Evolutionary conservation across 352 stramenopile species (phyloP).

Genomic region (Pilasporangium apinafurcum): DNA sequence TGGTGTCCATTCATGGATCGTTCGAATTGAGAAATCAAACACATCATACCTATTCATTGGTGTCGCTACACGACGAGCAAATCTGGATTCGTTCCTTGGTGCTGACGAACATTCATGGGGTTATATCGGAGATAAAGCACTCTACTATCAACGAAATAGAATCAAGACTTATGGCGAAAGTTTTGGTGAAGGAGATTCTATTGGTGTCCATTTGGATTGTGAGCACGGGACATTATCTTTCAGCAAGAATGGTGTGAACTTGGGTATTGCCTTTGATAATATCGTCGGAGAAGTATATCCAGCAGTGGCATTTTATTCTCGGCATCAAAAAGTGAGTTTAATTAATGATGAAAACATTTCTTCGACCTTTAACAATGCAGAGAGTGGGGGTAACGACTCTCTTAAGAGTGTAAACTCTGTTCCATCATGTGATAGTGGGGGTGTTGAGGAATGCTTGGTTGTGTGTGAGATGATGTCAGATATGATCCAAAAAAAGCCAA

Average conservation of each 20-base stretch:
- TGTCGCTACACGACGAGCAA: constrained; percentile 88
- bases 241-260: constrained; percentile 81
- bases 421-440: constrained; percentile 5
- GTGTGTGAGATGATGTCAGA: constrained; percentile 54
- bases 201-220: constrained; percentile 81
- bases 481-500: constrained; percentile 17
- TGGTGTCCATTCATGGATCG: constrained; percentile 75
- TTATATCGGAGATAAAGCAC: constrained; percentile 97
- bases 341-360: constrained; percentile 12
- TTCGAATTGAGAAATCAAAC: constrained; percentile 93
- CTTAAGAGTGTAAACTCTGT: not conserved
- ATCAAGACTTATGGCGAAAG: constrained; percentile 82
- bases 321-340: constrained; percentile 77
- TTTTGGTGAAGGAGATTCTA: constrained; percentile 84
- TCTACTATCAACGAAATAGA: constrained; percentile 97
- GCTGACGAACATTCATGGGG: constrained; percentile 97
- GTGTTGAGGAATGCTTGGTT: constrained; percentile 48
- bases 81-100: constrained; percentile 95
- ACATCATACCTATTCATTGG: constrained; percentile 97
- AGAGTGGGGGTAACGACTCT: not conserved
- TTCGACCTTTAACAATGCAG: not conserved
- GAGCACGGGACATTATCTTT: constrained; percentile 83
- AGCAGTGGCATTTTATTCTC: constrained; percentile 91
- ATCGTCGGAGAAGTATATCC: constrained; percentile 87
- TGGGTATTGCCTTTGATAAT: constrained; percentile 91